Base-by-base conservation (phyloP, 352 stramenopile species). In the Globisporangium echinulatum region DNA sequence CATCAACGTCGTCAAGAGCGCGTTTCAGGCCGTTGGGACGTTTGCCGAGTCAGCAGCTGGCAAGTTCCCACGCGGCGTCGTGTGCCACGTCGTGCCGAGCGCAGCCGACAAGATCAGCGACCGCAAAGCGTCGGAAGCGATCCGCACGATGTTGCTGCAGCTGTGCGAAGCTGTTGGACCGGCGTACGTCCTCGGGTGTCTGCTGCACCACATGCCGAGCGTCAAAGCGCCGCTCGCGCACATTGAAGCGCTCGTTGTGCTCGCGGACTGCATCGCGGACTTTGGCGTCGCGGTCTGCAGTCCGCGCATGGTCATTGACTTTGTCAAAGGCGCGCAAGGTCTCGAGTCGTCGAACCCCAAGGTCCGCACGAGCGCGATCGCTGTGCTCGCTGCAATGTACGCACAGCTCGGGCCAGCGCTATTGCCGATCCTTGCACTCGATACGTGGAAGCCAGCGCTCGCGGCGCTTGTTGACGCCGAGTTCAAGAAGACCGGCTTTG, bases 1-100 rank as follows among this genome's bases (percentile, higher is more conserved):
- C 61, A 89, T 96, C 59, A 93, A 96, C 54, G 86, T 94, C 4
- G 58, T 96, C 13, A 90, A 88, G 54, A 90, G 85, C 58, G 75
- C 85, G 10, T 96, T 96, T 48, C 75, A 94, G 59, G 86, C 85
- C 1, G 69, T 96, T 5, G 83, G 75, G 10, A 83, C 69, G 5
- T 90, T 94, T 62, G 82, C 86, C 8, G 76, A 85, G 48, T 71
- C 69, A 39, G 69, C 69, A 43, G 61, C 73, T 0, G 71, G 70
- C 36, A 87, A 90, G 60, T 90, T 93, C 39, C 75, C 83, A 0
- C 84, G 79, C 14, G 75, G 82, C 47, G 80, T 96, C 52, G 77
- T 94, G 0, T 91, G 80, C 51, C 63, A 79, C 17, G 75, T 89
- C 9, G 65, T 88, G 37, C 80, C 86, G 36, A 79, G 68, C 54